These are phyloP conservation scores for Podospora pseudoanserina DNA, from an alignment of 495 filamentous ascomycete species.

Conservation along the genomic window DNA sequence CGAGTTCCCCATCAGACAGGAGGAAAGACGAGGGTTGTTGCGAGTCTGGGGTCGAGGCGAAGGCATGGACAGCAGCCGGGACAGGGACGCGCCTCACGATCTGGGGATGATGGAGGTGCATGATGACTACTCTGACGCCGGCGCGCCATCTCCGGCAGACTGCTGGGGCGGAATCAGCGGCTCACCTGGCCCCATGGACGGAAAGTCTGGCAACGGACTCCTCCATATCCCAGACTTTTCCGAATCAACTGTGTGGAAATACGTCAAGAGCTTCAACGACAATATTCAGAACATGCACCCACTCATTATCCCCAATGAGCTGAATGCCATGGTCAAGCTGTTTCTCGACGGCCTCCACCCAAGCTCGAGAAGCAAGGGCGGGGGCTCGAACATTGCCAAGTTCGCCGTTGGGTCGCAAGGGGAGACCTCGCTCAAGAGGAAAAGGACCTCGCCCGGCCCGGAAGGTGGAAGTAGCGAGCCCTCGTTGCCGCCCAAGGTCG, in stretches of 20 bases:
- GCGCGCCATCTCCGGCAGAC: conserved; percentile 46
- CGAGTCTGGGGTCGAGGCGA: conserved; percentile 77
- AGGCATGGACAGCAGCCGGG: conserved; percentile 50
- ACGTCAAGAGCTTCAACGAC: conserved; percentile 67
- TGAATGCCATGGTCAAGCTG: conserved; percentile 48
- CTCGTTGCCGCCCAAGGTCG: conserved; percentile 33
- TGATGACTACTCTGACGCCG: conserved; percentile 45
- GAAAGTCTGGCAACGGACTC: conserved; percentile 36
- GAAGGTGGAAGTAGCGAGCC: conserved; percentile 33
- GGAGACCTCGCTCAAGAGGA: conserved; percentile 56
- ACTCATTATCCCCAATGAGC: conserved; percentile 57
- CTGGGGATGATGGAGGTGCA: conserved; percentile 29
- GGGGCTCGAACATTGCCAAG: conserved; percentile 19
- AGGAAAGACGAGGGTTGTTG: conserved; percentile 71
- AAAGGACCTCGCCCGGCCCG: conserved; percentile 45
- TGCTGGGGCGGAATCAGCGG: conserved; percentile 51
- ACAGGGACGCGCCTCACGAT: conserved; percentile 31
- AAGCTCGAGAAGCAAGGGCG: conserved; percentile 21
- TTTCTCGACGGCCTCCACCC: conserved; percentile 45
- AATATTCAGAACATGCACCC: conserved; percentile 89
- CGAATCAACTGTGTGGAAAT: conserved; percentile 54
- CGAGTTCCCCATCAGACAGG: conserved; percentile 62
- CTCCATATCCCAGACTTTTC: conserved; percentile 59
- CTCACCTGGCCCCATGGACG: conserved; percentile 35
- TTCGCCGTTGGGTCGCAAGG: conserved; percentile 30